Evolutionary conservation across 2,329 filamentous ascomycete genomes (phyloP).

Genomic region (Ophiostoma himal-ulmi): DNA sequence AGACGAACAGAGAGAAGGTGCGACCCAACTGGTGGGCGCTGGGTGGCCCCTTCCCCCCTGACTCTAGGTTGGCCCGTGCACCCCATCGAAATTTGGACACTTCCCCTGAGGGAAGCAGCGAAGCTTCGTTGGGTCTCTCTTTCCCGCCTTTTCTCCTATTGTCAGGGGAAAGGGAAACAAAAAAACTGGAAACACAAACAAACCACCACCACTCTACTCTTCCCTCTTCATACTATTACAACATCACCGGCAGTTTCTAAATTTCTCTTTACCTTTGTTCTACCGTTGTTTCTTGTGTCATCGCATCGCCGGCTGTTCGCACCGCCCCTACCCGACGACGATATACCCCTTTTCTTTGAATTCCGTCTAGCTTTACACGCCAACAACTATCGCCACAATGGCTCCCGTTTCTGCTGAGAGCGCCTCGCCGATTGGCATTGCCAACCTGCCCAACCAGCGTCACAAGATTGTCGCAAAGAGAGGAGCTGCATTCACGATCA

Average conservation of each 20-base stretch:
- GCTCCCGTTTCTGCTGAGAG: slow-evolving; percentile 53
- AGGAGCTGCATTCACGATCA: slow-evolving; percentile 97
- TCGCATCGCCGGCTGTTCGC: slow-evolving; percentile 9
- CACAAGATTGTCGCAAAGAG: slow-evolving; percentile 74
- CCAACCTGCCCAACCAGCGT: slow-evolving; percentile 67
- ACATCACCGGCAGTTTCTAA: slow-evolving; percentile 8
- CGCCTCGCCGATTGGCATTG: slow-evolving; percentile 66
- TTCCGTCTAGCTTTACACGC: slow-evolving; percentile 6
- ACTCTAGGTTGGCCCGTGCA: slow-evolving; percentile 28
- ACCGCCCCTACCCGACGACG: neutral
- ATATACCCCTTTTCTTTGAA: slow-evolving; percentile 6
- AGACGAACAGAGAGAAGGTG: neutral
- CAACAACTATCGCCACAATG: slow-evolving; percentile 38
- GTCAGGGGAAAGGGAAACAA: slow-evolving; percentile 20
- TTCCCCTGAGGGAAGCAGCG: slow-evolving; percentile 25
- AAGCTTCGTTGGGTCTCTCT: slow-evolving; percentile 24
- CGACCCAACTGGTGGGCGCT: slow-evolving; percentile 6
- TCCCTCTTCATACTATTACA: slow-evolving; percentile 12
- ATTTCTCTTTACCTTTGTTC: neutral
- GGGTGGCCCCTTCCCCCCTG: slow-evolving; percentile 26
- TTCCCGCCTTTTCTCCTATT: slow-evolving; percentile 25
- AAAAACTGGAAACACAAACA: slow-evolving; percentile 25
- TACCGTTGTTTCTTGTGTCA: neutral
- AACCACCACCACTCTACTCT: slow-evolving; percentile 19
- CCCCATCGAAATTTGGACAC: slow-evolving; percentile 29